Evolutionary conservation across 208 protist genomes (phyloP).

Genomic region (Wallacemonas sp.): DNA sequence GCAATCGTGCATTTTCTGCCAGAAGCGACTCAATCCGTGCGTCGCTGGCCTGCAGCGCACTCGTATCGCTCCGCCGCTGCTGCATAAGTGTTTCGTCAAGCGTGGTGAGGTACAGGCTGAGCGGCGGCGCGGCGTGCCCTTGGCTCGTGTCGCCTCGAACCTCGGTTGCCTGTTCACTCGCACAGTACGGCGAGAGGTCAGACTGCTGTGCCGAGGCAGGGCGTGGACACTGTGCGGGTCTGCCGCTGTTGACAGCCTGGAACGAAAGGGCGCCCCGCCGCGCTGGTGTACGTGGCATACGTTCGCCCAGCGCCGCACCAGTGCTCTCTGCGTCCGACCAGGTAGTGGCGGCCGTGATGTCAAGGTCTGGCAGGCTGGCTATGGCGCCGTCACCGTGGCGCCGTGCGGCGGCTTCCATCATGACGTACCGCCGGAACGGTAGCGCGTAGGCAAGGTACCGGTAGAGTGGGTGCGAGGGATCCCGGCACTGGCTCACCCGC

Average conservation of each 20-base stretch:
- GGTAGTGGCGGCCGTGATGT: no score
- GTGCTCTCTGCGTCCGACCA: not conserved
- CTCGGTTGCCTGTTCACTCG: not conserved
- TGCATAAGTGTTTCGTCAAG: slow-evolving; percentile 16
- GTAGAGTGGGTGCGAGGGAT: slow-evolving; percentile 38
- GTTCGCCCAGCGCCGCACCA: no score
- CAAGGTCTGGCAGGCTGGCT: not conserved
- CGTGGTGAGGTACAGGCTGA: slow-evolving; percentile 9
- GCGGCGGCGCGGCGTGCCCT: not conserved
- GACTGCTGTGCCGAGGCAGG: no score
- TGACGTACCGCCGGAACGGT: slow-evolving; percentile 66
- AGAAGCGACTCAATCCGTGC: slow-evolving; percentile 28
- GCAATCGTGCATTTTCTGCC: slow-evolving; percentile 28
- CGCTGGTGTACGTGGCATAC: no score
- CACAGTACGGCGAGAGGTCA: not conserved
- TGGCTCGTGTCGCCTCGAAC: not conserved
- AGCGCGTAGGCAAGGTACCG: slow-evolving; percentile 69
- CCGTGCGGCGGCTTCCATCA: slow-evolving; percentile 13
- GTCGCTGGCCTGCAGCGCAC: slow-evolving; percentile 10
- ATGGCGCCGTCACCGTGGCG: not conserved
- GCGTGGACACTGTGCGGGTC: no score
- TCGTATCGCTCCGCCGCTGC: not conserved
- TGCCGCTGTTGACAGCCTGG: not conserved
- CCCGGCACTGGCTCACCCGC: slow-evolving; percentile 49
- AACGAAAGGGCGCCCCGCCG: no score